A percentile compares a stretch with the other conserved stretches of the same genome.
These are phyloP conservation scores for Saposhnikovia divaricata DNA, from an alignment of 129 eudicot species.

Conservation along the genomic window DNA sequence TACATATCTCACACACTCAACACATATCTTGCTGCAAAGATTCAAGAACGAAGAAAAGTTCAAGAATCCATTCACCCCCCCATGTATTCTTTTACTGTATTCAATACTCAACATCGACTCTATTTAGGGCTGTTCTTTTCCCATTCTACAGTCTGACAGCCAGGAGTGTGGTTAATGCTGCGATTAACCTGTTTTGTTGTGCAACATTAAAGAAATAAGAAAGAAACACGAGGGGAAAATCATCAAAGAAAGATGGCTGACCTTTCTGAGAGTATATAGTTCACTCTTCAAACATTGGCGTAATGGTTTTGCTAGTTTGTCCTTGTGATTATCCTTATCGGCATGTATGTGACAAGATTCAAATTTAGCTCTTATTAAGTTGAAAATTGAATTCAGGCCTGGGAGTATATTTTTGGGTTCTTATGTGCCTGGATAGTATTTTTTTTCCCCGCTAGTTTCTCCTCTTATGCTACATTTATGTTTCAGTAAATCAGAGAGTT, in stretches of 20 bases:
- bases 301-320: background rate
- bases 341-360: background rate
- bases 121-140: background rate
- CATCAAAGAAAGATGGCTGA: background rate
- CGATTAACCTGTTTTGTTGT: background rate
- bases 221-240: background rate
- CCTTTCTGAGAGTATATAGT: background rate
- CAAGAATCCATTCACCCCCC: no score
- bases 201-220: background rate
- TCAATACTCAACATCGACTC: no score
- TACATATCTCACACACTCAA: no score
- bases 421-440: background rate
- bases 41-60: no score
- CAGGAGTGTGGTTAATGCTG: background rate
- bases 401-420: background rate
- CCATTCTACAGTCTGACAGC: background rate
- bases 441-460: no score
- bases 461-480: no score
- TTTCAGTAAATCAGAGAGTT: no score
- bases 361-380: background rate
- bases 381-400: no score
- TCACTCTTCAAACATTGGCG: background rate
- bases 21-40: no score
- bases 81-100: no score
- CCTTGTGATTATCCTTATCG: background rate